These are phyloP conservation scores for Phalaenopsis hybrid DNA, from an alignment of 116 monocot species.

Conservation along the genomic window DNA sequence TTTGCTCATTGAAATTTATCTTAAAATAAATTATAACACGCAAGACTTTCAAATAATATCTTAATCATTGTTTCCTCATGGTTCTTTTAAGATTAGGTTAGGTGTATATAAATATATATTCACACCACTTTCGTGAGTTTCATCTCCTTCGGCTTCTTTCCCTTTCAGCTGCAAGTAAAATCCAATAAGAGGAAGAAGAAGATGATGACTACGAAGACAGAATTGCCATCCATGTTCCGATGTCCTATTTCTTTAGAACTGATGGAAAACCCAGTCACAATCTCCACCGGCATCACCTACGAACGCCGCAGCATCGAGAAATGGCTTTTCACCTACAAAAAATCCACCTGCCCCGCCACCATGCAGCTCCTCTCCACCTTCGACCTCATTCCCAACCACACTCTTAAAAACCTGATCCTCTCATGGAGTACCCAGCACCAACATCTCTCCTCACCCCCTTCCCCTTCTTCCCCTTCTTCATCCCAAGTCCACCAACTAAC, in stretches of 20 bases:
- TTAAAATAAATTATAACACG: too few relatives aligned
- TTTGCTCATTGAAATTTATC: too few relatives aligned
- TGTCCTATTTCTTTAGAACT: conserved; percentile 69
- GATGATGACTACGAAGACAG: too few relatives aligned
- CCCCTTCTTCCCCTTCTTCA: conserved; percentile 4
- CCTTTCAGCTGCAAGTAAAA: too few relatives aligned
- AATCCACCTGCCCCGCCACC: conserved; percentile 46
- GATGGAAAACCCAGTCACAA: conserved; percentile 63
- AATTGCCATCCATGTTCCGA: conserved; percentile 49
- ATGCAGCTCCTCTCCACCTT: not conserved
- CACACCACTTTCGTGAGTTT: too few relatives aligned
- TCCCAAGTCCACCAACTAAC: conserved; percentile 2
- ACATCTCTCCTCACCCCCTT: conserved; percentile 36
- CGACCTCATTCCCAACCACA: too few relatives aligned
- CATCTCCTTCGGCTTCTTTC: too few relatives aligned
- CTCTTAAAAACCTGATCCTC: conserved; percentile 73
- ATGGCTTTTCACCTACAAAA: conserved; percentile 37
- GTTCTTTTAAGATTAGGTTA: too few relatives aligned
- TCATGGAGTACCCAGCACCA: conserved; percentile 68
- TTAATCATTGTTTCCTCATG: too few relatives aligned
- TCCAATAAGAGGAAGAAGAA: too few relatives aligned
- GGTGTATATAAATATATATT: too few relatives aligned
- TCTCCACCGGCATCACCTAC: conserved; percentile 66
- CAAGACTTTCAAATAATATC: too few relatives aligned
- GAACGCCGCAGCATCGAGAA: conserved; percentile 61